Base-by-base conservation (phyloP, 306 rosid species). In the Abrus precatorius region DNA sequence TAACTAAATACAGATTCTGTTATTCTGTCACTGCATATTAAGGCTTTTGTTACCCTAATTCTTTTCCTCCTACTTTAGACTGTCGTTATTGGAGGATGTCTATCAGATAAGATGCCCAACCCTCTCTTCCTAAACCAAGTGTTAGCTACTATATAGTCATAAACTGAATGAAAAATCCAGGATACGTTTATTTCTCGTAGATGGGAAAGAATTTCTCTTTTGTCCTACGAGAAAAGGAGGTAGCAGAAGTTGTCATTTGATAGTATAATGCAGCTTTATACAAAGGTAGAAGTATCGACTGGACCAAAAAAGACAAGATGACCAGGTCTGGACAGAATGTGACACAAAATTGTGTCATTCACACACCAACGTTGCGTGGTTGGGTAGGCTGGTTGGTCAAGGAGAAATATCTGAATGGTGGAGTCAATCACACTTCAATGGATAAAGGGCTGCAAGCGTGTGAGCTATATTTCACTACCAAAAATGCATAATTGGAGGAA, bases 221-320 rank as follows among this genome's bases (percentile, higher is more conserved):
- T 30, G 9, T 66, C 65, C 14, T 27, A 9, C n/a, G 66, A 36
- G 45, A 52, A 66, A 41, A 67, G 36, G 57, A 53, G 36, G 13
- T 20, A 36, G 55, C 54, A 52, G 44, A 41, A 53, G 28, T 54
- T 3, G 1, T 20, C 62, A 45, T 49, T 49, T 7, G 52, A 76
- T 49, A 63, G 54, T 52, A 54, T 29, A 28, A 55, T 9, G 56
- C 13, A 78, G 29, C 68, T 55, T 28, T 64, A 67, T 12, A 76
- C 12, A 64, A 40, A 76, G 59, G 13, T 66, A 67, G 48, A 54
- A 41, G 55, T 57, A 67, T 79, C 57, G 76, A 66, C 69, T 33
- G 62, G 61, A 68, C 41, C 76, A 45, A 69, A 32, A 32, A 7
- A 9, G n/a, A 68, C 48, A 8, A 32, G 41, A 33, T 20, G 43